These are phyloP conservation scores for Acorus gramineus DNA, from an alignment of 106 monocot species.

Conservation along the genomic window DNA sequence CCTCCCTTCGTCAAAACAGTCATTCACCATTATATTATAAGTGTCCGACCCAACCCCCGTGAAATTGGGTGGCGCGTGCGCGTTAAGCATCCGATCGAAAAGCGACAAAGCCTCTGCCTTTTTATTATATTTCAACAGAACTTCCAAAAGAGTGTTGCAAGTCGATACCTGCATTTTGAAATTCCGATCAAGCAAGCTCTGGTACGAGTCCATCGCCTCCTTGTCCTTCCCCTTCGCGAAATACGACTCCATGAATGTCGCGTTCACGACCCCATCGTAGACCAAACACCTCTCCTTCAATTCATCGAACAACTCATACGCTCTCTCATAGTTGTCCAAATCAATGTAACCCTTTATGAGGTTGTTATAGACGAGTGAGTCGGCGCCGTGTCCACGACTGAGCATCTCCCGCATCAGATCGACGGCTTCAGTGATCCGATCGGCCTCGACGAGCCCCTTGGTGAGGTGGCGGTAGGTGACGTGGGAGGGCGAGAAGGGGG, in stretches of 20 bases:
- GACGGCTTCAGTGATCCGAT: slow-evolving; percentile 65
- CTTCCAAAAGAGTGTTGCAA: slow-evolving; percentile 58
- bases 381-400: slow-evolving; percentile 69
- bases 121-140: slow-evolving; percentile 64
- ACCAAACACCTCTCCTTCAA: slow-evolving; percentile 66
- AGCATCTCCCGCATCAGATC: slow-evolving; percentile 87
- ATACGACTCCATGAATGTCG: slow-evolving; percentile 80
- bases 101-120: slow-evolving; percentile 49
- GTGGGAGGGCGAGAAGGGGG: slow-evolving; percentile 87
- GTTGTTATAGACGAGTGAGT: slow-evolving; percentile 86
- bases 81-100: slow-evolving; percentile 59
- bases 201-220: slow-evolving; percentile 94
- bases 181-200: slow-evolving; percentile 57
- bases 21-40: slow-evolving; percentile 91
- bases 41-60: slow-evolving; percentile 64
- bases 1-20: slow-evolving; percentile 57
- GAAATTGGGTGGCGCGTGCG: slow-evolving; percentile 54
- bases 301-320: slow-evolving; percentile 78
- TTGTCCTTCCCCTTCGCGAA: slow-evolving; percentile 77
- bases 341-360: slow-evolving; percentile 79
- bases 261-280: slow-evolving; percentile 82
- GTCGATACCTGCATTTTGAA: slow-evolving; percentile 80
- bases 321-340: slow-evolving; percentile 63
- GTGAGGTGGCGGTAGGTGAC: slow-evolving; percentile 90
- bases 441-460: slow-evolving; percentile 72